Conservation (phyloP, 371 early-diverging fungal species). For the Basidiobolus meristosporus region DNA sequence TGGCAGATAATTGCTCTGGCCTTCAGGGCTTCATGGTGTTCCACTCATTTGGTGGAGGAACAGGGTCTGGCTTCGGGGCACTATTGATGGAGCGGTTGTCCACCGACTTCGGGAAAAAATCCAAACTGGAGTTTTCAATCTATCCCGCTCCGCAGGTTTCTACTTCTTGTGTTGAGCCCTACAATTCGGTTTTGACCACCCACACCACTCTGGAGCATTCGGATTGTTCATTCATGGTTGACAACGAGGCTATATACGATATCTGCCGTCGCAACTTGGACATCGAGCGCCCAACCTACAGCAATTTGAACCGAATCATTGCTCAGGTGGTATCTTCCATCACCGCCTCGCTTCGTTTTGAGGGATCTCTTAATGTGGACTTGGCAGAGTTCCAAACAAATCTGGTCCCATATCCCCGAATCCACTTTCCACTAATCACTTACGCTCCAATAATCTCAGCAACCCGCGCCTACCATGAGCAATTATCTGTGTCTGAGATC, state of each 20-base stretch:
- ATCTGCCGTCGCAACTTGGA: conserved; percentile 97
- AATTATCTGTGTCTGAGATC: conserved; percentile 74
- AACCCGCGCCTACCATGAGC: conserved; percentile 84
- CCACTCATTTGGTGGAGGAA: conserved; percentile 98
- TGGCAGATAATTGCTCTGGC: conserved; percentile 94
- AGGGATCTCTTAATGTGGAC: conserved; percentile 91
- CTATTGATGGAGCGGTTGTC: conserved; percentile 93
- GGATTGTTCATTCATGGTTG: conserved; percentile 98
- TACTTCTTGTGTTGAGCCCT: conserved; percentile 96
- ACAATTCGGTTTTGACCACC: conserved; percentile 97
- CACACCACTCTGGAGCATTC: conserved; percentile 97
- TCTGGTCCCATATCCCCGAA: conserved; percentile 93
- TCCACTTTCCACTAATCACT: conserved; percentile 91
- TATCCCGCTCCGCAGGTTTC: conserved; percentile 98
- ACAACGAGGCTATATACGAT: conserved; percentile 98
- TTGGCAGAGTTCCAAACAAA: conserved; percentile 95
- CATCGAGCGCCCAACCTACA: conserved; percentile 93
- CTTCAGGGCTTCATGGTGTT: conserved; percentile 94
- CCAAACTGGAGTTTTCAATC: conserved; percentile 96
- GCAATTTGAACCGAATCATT: conserved; percentile 96
- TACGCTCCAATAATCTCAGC: conserved; percentile 86
- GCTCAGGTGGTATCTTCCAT: conserved; percentile 99
- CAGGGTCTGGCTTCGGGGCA: conserved; percentile 98
- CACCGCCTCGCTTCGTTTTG: conserved; percentile 98
- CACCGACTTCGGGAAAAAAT: conserved; percentile 96